These are phyloP conservation scores for Solanum ahanhuiri DNA, from an alignment of 257 asterid genomes.

Conservation along the genomic window DNA sequence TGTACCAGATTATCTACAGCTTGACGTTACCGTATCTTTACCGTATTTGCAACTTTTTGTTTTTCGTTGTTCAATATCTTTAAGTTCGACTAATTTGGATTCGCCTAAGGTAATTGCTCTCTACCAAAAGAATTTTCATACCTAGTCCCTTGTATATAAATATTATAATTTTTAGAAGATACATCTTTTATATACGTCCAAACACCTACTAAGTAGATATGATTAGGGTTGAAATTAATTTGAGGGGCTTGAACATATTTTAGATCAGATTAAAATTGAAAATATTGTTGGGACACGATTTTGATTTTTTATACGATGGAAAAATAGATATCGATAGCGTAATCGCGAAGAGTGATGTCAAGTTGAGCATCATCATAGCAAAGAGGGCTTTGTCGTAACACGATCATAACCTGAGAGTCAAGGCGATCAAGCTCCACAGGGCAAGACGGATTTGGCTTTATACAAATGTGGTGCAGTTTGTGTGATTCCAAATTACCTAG, in stretches of 20 bases:
- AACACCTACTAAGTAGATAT: background rate
- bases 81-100: too few relatives aligned
- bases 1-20: background rate
- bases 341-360: background rate
- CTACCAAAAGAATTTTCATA: background rate
- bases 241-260: background rate
- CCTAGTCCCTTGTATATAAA: background rate
- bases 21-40: background rate
- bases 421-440: background rate
- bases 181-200: background rate
- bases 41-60: background rate
- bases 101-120: too few relatives aligned
- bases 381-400: background rate
- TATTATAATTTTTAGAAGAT: too few relatives aligned
- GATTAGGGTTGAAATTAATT: background rate
- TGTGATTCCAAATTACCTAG: background rate
- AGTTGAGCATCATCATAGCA: background rate
- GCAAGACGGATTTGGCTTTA: background rate
- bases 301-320: background rate
- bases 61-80: too few relatives aligned
- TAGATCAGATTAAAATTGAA: background rate
- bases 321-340: background rate
- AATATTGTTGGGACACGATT: background rate
- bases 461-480: background rate
- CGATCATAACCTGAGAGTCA: background rate